Evolutionary conservation across 352 stramenopile genomes (phyloP).

Genomic region (Pythium plurisporium): DNA sequence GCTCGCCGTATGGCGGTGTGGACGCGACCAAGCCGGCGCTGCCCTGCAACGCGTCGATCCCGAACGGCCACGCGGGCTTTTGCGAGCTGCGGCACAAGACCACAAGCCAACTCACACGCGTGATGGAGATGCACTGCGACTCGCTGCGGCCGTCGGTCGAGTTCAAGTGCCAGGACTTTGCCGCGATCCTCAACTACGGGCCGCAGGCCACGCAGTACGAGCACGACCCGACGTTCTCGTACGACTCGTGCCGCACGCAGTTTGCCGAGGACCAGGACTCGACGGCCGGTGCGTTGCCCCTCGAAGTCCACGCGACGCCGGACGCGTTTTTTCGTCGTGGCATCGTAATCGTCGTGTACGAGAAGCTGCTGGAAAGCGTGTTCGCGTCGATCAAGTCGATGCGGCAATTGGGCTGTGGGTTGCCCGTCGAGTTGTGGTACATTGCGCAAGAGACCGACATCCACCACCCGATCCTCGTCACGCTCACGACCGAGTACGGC

Average conservation of each 20-base stretch:
- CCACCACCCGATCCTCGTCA: conserved; percentile 39
- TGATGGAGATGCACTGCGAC: conserved; percentile 63
- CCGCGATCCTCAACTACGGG: conserved; percentile 35
- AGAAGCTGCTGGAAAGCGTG: conserved; percentile 39
- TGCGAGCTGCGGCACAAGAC: conserved; percentile 23
- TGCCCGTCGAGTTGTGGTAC: conserved; percentile 82
- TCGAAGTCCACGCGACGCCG: background rate
- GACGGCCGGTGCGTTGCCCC: background rate
- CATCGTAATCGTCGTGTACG: conserved; percentile 39
- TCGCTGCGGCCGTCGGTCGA: conserved; percentile 26
- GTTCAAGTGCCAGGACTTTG: conserved; percentile 20
- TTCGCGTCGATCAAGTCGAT: conserved; percentile 53
- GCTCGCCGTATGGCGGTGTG: conserved; percentile 30
- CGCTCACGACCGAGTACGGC: conserved; percentile 33
- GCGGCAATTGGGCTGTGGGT: conserved; percentile 35
- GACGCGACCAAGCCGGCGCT: conserved; percentile 24
- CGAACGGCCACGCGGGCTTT: conserved; percentile 12
- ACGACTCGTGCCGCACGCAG: background rate
- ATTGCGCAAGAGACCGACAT: conserved; percentile 42
- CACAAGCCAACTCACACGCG: conserved; percentile 24
- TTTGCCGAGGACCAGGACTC: background rate
- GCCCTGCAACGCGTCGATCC: conserved; percentile 31
- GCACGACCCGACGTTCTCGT: conserved; percentile 37
- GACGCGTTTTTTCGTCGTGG: conserved; percentile 32
- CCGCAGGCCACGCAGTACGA: conserved; percentile 34